Percentiles rank a stretch among this genome's conserved stretches.
Evolutionary conservation across 108 stramenopile species (phyloP).

Genomic region (Pinguiococcus pyrenoidosus): DNA sequence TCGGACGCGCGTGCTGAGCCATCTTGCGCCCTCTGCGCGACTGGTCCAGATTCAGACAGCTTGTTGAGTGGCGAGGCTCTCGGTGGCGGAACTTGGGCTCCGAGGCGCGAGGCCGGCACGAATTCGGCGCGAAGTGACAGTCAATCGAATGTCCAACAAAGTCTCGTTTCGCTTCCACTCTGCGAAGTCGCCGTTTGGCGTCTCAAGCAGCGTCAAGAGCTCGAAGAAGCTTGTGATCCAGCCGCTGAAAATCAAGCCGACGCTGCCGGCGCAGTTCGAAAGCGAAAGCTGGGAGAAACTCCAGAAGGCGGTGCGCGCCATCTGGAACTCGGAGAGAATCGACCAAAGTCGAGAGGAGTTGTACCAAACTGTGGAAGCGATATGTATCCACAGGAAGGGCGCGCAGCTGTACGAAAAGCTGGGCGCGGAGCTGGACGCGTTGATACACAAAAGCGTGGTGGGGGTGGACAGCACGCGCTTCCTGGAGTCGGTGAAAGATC

Average conservation of each 20-base stretch:
- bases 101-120: too few relatives aligned
- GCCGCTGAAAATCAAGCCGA: conserved; percentile 37
- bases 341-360: conserved; percentile 41
- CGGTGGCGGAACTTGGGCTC: too few relatives aligned
- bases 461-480: conserved; percentile 25
- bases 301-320: conserved; percentile 26
- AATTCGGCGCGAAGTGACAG: too few relatives aligned
- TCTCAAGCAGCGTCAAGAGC: too few relatives aligned
- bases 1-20: too few relatives aligned
- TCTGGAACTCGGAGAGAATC: conserved; percentile 26
- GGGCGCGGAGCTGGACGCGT: conserved; percentile 1
- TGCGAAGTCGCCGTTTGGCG: too few relatives aligned
- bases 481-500: conserved; percentile 24
- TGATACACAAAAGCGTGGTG: not conserved
- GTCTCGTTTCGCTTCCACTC: too few relatives aligned
- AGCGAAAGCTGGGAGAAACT: conserved; percentile 34
- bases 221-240: conserved; percentile 39
- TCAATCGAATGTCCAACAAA: too few relatives aligned
- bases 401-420: conserved; percentile 37
- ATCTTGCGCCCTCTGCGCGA: too few relatives aligned
- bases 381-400: conserved; percentile 45
- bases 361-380: conserved; percentile 42
- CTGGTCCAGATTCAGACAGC: too few relatives aligned
- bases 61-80: too few relatives aligned
- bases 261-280: conserved; percentile 38